Base-by-base conservation (phyloP, 306 rosid species). In the Vicia faba region DNA sequence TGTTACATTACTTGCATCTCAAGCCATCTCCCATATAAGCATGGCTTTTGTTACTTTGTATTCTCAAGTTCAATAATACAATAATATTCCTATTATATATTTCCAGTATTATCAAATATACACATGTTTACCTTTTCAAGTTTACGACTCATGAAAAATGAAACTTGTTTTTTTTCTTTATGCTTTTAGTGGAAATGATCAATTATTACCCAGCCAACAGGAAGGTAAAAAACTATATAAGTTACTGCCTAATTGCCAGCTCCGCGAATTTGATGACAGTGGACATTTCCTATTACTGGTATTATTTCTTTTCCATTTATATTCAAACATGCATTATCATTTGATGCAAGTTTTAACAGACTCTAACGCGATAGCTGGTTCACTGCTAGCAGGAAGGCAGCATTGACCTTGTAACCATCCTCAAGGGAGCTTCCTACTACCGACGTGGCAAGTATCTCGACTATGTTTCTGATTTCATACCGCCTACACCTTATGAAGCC, bases 231-330 rank as follows among this genome's bases (percentile, higher is more conserved):
- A 86, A 72, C 90, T 93, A 29, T 0, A 0, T 16, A 61, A 68
- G 67, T 62, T 74, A 26, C 61, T 93, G 56, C 84, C 86, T 26
- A 84, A 78, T n/a, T 79, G 86, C 69, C 84, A 75, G 50, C 64
- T 82, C 64, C 97, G 92, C 51, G 82, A 35, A 70, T 88, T 90
- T 71, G 79, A 79, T 19, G 78, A 79, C 77, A 71, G 76, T 66
- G 90, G 99, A 8, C 99, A 90, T 80, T 89, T 88, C 79, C 87
- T 93, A 68, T 72, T 90, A 78, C 81, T 84, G 97, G 99, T 90
- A 90, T 43, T 78, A 3, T 20, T 76, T 68, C n/a, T 75, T 73
- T 49, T 78, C 48, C 73, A 29, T 73, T 45, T 71, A 10, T 31
- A 36, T 44, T 28, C 28, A 46, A 29, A 56, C 38, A 40, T 73